Percentiles rank a stretch among this genome's conserved stretches.
These are phyloP conservation scores for Amorphotheca resinae DNA, from an alignment of 495 filamentous ascomycete genomes.

Conservation along the genomic window DNA sequence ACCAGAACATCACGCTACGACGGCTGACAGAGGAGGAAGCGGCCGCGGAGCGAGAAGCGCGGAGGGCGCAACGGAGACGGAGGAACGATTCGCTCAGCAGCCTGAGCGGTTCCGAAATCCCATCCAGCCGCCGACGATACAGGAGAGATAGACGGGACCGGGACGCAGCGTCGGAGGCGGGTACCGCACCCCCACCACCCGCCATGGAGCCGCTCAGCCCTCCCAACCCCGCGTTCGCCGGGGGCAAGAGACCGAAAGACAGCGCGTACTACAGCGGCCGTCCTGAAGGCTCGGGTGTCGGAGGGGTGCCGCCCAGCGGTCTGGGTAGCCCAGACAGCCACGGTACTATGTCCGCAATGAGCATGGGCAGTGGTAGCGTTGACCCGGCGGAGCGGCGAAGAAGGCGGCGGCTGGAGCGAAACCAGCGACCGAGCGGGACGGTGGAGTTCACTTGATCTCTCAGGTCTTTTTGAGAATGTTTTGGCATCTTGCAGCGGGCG, in stretches of 20 bases:
- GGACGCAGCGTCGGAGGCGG: slow-evolving; percentile 28
- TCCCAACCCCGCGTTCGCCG: slow-evolving; percentile 33
- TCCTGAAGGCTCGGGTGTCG: slow-evolving; percentile 18
- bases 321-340: slow-evolving; percentile 30
- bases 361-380: slow-evolving; percentile 27
- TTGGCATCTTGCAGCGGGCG: too few species aligned
- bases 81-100: slow-evolving; percentile 36
- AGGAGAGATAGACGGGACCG: slow-evolving; percentile 24
- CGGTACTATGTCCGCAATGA: slow-evolving; percentile 22
- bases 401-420: slow-evolving; percentile 34
- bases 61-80: slow-evolving; percentile 15
- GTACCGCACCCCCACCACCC: slow-evolving; percentile 18
- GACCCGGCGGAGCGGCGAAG: slow-evolving; percentile 24
- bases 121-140: slow-evolving; percentile 31
- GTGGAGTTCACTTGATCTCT: slow-evolving; percentile 35
- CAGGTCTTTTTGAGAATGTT: too few species aligned
- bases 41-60: slow-evolving; percentile 32
- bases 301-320: slow-evolving; percentile 1
- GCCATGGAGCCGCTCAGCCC: slow-evolving; percentile 28
- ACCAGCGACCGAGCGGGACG: slow-evolving; percentile 16
- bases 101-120: slow-evolving; percentile 30
- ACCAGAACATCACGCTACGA: slow-evolving; percentile 68
- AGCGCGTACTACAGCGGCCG: slow-evolving; percentile 41
- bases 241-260: slow-evolving; percentile 34
- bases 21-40: slow-evolving; percentile 67